These are phyloP conservation scores for Anthracocystis panici-leucophaei DNA, from an alignment of 1,284 basidiomycete genomes.

Conservation along the genomic window DNA sequence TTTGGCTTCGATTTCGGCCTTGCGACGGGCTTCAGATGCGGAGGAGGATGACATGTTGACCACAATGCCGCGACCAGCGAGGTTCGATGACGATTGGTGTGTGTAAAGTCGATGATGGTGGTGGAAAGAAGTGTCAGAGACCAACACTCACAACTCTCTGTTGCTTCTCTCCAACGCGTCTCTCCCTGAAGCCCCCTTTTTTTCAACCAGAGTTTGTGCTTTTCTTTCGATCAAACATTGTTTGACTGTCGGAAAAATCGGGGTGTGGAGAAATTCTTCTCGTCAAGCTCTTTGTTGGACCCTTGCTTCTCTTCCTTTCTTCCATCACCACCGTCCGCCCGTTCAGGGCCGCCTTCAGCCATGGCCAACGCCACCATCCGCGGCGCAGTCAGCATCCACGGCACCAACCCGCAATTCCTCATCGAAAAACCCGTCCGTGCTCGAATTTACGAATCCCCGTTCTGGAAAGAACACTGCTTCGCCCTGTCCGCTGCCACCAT, in stretches of 20 bases:
- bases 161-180: constrained; percentile 5
- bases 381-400: constrained; percentile 86
- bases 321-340: no score
- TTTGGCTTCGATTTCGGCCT: constrained; percentile 91
- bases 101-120: neutral
- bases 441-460: constrained; percentile 93
- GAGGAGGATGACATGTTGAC: constrained; percentile 29
- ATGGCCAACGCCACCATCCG: constrained; percentile 88
- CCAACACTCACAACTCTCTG: constrained; percentile 24
- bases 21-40: constrained; percentile 71
- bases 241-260: neutral
- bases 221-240: constrained; percentile 3
- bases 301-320: constrained; percentile 3
- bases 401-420: constrained; percentile 87
- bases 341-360: no score
- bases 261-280: constrained; percentile 13
- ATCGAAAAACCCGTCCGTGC: constrained; percentile 96
- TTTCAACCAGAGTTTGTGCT: neutral
- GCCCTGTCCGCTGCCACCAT: constrained; percentile 81
- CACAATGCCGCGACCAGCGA: no score
- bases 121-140: constrained; percentile 12
- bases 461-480: constrained; percentile 84
- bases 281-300: constrained; percentile 1
- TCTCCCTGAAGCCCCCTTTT: neutral
- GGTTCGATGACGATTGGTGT: neutral